Percentiles rank a stretch among this genome's conserved stretches.
Evolutionary conservation across 805 yeast species (phyloP).

Genomic region (Starmerella etchellsii): DNA sequence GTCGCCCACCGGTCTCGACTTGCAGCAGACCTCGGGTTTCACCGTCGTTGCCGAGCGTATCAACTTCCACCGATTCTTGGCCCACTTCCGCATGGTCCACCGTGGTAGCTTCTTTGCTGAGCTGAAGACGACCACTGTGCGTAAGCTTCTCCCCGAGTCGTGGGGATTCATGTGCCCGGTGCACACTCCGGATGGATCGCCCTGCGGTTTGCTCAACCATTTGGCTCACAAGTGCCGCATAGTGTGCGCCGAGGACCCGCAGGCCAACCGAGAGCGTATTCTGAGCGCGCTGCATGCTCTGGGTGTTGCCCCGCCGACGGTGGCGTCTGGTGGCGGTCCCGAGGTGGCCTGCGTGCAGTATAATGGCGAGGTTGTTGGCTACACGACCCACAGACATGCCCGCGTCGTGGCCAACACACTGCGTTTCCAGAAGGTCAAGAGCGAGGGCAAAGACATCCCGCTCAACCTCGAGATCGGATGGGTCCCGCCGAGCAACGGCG

Average conservation of each 20-base stretch:
- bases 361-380: constrained; percentile 85
- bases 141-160: constrained; percentile 91
- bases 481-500: constrained; percentile 90
- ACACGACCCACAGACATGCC: constrained; percentile 87
- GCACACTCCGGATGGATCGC: constrained; percentile 99
- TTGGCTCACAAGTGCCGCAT: constrained; percentile 89
- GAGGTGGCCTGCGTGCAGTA: constrained; percentile 77
- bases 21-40: constrained; percentile 95
- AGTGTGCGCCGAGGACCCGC: constrained; percentile 38
- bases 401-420: constrained; percentile 75
- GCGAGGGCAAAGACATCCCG: constrained; percentile 51
- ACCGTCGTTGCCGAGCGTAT: constrained; percentile 98
- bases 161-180: constrained; percentile 99
- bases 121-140: constrained; percentile 90
- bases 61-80: constrained; percentile 88
- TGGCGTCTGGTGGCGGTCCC: constrained; percentile 80
- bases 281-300: constrained; percentile 53
- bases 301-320: constrained; percentile 63
- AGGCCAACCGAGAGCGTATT: constrained; percentile 6
- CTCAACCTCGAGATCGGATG: constrained; percentile 81
- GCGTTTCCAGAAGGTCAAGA: constrained; percentile 71
- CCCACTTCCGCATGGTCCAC: constrained; percentile 99
- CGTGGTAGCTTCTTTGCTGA: constrained; percentile 99
- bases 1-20: constrained; percentile 91
- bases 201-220: constrained; percentile 95